Base-by-base conservation (phyloP, 495 filamentous ascomycete genomes). In the Acidomyces sp. region DNA sequence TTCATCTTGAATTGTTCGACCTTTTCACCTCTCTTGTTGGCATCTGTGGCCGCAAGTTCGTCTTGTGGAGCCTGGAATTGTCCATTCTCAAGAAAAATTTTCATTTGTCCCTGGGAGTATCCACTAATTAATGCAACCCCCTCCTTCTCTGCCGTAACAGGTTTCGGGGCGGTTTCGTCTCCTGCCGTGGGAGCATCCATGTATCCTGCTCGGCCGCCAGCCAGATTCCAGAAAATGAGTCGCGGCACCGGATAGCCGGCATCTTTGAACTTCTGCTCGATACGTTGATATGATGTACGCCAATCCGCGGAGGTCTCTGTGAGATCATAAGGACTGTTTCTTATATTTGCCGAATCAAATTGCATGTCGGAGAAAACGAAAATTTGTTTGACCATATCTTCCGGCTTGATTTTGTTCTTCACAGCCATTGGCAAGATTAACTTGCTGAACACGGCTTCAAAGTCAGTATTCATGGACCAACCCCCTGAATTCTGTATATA, bases 281-380 rank as follows among this genome's bases (percentile, higher is more conserved):
- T 56, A 20, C 60, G 59, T 46, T 68, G 55, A 47, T 57, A 65
- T 10, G 52, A 53, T 2, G 60, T 54, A 0, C 24, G 54, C 58
- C 62, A 64, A 11, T 38, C 22, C 12, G 12, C 6, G 16, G 38
- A 10, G 25, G 15, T 9, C 9, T 4, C 39, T 37, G 4, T 11
- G 9, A 3, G 13, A 6, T 5, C n/a, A 12, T 6, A 11, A 9
- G 3, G 10, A 17, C 10, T 16, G n/a, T n/a, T n/a, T n/a, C n/a
- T n/a, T n/a, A n/a, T n/a, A 3, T 22, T 20, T 11, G 61, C 66
- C 6, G 34, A 7, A 36, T 68, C 51, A 48, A 70, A 68, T 37
- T 67, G 62, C 66, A 68, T 68, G 47, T 69, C 64, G 25, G 45
- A 56, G 46, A 69, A 66, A 4, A 69, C 60, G 43, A 69, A 68